Base-by-base conservation (phyloP, 768 basidiomycete genomes). In the Roridomyces roridus region DNA sequence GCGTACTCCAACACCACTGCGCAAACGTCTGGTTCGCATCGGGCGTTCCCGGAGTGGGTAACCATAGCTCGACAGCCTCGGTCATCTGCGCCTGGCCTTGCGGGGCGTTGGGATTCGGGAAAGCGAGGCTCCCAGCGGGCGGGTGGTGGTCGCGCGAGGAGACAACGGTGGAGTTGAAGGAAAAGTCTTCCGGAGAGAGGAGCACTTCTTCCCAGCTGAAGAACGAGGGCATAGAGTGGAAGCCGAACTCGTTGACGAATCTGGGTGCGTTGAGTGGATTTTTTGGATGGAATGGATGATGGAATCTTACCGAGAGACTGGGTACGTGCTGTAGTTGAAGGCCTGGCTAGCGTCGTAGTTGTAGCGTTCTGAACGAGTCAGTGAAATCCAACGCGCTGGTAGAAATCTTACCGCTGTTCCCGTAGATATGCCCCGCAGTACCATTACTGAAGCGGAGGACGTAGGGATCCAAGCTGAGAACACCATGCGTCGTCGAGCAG, bases 161-260 rank as follows among this genome's bases (percentile, higher is more conserved):
- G 6, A 85, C 83, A 8, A 81, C 82, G 0, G 80, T 81, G 0
- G 83, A 83, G 67, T 85, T 85, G 71, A 85, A 85, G 23, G 72
- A 72, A 68, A 83, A 85, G 62, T 85, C 84, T 9, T 76, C 78
- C 0, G 79, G 74, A 4, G 77, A 76, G 20, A 67, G 60, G 5
- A 85, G 76, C 2, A 82, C 85, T 62, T 85, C 82, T 62, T 84
- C 75, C 84, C 84, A 86, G 47, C 72, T 79, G 57, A 83, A 85
- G 68, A 85, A 82, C 1, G 84, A 85, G 5, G 84, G 85, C 80
- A 84, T 83, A 0, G 84, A 85, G 65, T 85, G 85, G 69, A 84
- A 85, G 10, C 83, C 84, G 51, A 85, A 85, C 59, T 86, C 84
- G 57, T 85, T 85, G 39, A 85, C 74, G 51, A 85, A 85, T 39